Evolutionary conservation across 345 rosid species (phyloP).

Genomic region (Cochlearia excelsa): DNA sequence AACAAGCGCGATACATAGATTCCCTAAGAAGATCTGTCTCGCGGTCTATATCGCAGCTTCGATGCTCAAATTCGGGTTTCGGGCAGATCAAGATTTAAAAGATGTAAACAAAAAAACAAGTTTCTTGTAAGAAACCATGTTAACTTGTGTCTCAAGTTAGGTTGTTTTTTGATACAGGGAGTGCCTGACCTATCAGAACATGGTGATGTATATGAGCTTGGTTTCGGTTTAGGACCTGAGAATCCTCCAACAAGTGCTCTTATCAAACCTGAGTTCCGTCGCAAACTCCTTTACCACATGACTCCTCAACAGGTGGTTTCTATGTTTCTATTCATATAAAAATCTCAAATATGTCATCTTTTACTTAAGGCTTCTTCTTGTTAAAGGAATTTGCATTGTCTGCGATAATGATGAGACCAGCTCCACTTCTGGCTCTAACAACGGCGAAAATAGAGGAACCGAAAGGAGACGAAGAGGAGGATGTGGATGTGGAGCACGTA

Average conservation of each 20-base stretch:
- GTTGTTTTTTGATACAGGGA: slow-evolving; percentile 49
- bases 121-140: neutral
- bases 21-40: slow-evolving; percentile 53
- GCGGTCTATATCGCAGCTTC: slow-evolving; percentile 77
- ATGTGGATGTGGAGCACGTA: slow-evolving; percentile 31
- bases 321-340: slow-evolving; percentile 13
- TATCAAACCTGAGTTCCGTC: slow-evolving; percentile 53
- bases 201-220: slow-evolving; percentile 67
- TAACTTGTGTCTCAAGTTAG: slow-evolving; percentile 31
- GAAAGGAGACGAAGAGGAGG: slow-evolving; percentile 17
- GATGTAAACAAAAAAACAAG: slow-evolving; percentile 37
- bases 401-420: slow-evolving; percentile 68
- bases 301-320: slow-evolving; percentile 64
- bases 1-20: slow-evolving; percentile 57
- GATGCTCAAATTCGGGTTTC: slow-evolving; percentile 64
- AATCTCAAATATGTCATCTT: neutral
- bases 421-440: slow-evolving; percentile 55
- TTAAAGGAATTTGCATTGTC: slow-evolving; percentile 71
- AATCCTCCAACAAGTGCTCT: slow-evolving; percentile 74
- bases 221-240: slow-evolving; percentile 63
- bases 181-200: slow-evolving; percentile 66
- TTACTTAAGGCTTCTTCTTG: neutral
- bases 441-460: slow-evolving; percentile 41
- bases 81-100: slow-evolving; percentile 56
- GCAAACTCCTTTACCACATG: slow-evolving; percentile 60